Evolutionary conservation across 106 monocot species (phyloP), one percentile per base, ranked within the genome.

Genomic region (Posidonia australis): DNA sequence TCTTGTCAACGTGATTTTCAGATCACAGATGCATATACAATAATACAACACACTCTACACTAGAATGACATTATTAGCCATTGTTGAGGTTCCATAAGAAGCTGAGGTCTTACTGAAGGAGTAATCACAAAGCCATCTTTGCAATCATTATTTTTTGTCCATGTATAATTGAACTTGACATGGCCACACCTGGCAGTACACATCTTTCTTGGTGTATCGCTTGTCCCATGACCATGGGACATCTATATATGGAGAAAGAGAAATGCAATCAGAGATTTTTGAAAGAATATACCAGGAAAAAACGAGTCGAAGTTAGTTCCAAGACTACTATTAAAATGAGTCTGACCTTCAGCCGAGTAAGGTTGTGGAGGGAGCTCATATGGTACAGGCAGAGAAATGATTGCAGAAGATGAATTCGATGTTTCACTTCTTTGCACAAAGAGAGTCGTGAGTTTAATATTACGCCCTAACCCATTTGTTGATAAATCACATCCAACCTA

Each of bases 221-320:
- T 55, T 69, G 45, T 98, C 98, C 98, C 98, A 91, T 13, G 90
- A 91, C 98, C 98, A 98, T 17, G 98, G 98, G 9, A 91, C 68
- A 81, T 98, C 98, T 96, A 75, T 24, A 36, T 6, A 23, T 3
- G 31, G 68, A 67, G 49, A 29, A 7, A 70, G 3, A n/a, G 31
- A 25, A 26, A 63, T 68, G 17, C 24, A 20, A 23, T 17, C 46
- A 47, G 45, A n/a, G 25, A 46, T 32, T 28, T 51, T 10, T 19
- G 19, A 1, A 17, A 6, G 6, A 9, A 0, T 13, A 29, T 59
- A 13, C 19, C 54, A 19, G 4, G 45, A 31, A 43, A 48, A 9
- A 60, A 30, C 14, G n/a, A n/a, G n/a, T n/a, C n/a, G 22, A 17
- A 30, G 59, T 5, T 60, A 3, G 1, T 17, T 18, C 22, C n/a